A percentile compares a stretch with the other conserved stretches of the same genome.
phyloP scores from a whole-genome alignment of 129 eudicot species.

The Mikania micrantha region DNA sequence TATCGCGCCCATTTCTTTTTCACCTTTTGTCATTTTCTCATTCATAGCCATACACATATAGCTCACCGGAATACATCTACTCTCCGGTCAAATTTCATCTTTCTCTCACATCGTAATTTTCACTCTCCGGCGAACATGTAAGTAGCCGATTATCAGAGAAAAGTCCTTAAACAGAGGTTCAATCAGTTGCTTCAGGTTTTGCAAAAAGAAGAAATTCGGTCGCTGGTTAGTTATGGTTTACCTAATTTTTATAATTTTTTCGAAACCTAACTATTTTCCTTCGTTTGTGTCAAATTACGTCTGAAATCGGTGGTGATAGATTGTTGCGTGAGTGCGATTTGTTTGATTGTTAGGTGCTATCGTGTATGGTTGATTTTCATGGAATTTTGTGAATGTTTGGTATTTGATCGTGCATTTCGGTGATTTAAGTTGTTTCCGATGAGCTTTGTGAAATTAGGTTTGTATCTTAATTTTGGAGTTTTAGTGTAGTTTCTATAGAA shows the following conservation, averaged over 20 bases:
- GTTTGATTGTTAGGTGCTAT: not conserved
- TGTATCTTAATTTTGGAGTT: not conserved
- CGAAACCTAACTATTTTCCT: slow-evolving; percentile 5
- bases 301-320: slow-evolving; percentile 1
- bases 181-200: slow-evolving; percentile 5
- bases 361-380: slow-evolving; percentile 1
- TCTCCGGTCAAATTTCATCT: slow-evolving; percentile 20
- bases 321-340: not conserved
- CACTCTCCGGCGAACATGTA: slow-evolving; percentile 16
- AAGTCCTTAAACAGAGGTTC: not conserved
- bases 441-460: slow-evolving; percentile 1
- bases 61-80: slow-evolving; percentile 22
- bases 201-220: not conserved
- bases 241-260: slow-evolving; percentile 26
- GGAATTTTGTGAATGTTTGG: not conserved
- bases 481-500: not conserved
- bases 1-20: slow-evolving; percentile 35
- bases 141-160: not conserved
- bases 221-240: slow-evolving; percentile 27
- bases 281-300: not conserved
- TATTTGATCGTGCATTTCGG: slow-evolving; percentile 7
- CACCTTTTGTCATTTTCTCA: slow-evolving; percentile 28
- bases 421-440: not conserved
- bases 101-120: not conserved
- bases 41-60: slow-evolving; percentile 18